Conservation (phyloP, 352 stramenopile genomes). For the Phytopythium mirpurense region DNA sequence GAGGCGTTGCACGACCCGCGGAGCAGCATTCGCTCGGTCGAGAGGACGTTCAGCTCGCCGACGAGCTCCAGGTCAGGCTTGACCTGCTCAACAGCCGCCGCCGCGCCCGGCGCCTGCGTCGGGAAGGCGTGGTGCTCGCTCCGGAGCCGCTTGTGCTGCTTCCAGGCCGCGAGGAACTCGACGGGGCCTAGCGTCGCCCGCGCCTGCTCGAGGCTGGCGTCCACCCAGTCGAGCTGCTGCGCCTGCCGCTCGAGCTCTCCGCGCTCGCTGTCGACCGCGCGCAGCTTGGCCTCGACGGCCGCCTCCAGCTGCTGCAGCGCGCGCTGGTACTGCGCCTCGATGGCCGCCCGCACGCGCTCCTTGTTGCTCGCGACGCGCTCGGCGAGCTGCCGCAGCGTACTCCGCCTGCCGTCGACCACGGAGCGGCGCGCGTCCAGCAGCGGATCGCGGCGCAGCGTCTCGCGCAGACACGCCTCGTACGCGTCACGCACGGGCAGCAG, state of each 20-base stretch:
- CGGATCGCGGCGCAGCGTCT: slow-evolving; percentile 58
- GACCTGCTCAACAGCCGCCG: slow-evolving; percentile 39
- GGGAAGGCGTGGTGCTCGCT: slow-evolving; percentile 67
- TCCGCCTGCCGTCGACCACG: slow-evolving; percentile 55
- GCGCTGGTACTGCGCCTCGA: slow-evolving; percentile 45
- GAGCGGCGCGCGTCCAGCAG: slow-evolving; percentile 59
- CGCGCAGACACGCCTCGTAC: slow-evolving; percentile 58
- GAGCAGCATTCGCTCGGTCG: slow-evolving; percentile 20
- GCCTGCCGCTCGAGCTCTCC: slow-evolving; percentile 59
- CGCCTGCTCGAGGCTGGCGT: slow-evolving; percentile 48
- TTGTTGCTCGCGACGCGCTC: slow-evolving; percentile 33
- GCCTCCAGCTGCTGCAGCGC: slow-evolving; percentile 41
- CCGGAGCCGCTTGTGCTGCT: slow-evolving; percentile 60
- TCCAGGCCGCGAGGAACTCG: slow-evolving; percentile 65
- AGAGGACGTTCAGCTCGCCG: slow-evolving; percentile 47
- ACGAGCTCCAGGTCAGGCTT: slow-evolving; percentile 57
- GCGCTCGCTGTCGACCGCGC: slow-evolving; percentile 44
- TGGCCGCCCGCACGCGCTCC: slow-evolving; percentile 34
- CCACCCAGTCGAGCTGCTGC: slow-evolving; percentile 72
- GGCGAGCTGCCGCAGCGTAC: slow-evolving; percentile 24
- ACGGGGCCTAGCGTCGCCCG: slow-evolving; percentile 35
- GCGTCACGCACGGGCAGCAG: slow-evolving; percentile 56
- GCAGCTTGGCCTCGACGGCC: slow-evolving; percentile 36
- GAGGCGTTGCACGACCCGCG: not conserved
- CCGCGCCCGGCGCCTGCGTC: slow-evolving; percentile 10